These are phyloP conservation scores for Sporisorium iseilematis-ciliati DNA, from an alignment of 1,284 basidiomycete species.

Conservation along the genomic window DNA sequence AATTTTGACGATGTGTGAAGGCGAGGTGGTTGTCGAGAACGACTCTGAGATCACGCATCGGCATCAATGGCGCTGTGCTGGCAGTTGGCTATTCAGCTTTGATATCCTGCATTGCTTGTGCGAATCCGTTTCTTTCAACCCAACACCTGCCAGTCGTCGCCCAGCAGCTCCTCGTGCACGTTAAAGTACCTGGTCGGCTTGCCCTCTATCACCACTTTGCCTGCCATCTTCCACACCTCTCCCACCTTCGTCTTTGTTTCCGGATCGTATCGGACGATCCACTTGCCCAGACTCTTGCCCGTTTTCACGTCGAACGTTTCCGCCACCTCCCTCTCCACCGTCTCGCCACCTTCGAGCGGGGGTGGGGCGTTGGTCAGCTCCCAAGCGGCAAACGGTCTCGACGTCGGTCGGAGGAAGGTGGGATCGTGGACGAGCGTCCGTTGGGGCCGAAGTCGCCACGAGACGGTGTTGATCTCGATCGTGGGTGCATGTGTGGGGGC, in stretches of 20 bases:
- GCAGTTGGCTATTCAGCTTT: too few species aligned
- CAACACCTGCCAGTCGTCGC: slow-evolving; percentile 66
- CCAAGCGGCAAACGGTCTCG: slow-evolving; percentile 82
- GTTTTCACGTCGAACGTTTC: slow-evolving; percentile 69
- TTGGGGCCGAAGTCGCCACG: slow-evolving; percentile 76
- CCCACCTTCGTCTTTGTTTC: slow-evolving; percentile 74
- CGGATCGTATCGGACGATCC: slow-evolving; percentile 80
- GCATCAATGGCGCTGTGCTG: too few species aligned
- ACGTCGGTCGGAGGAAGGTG: slow-evolving; percentile 78
- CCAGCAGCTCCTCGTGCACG: slow-evolving; percentile 82
- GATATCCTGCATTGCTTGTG: too few species aligned
- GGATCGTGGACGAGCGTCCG: slow-evolving; percentile 81
- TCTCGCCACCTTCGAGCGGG: slow-evolving; percentile 3
- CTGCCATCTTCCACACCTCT: slow-evolving; percentile 70
- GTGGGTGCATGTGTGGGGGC: neutral
- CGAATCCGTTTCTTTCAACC: slow-evolving; percentile 23
- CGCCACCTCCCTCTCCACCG: slow-evolving; percentile 39
- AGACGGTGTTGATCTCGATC: slow-evolving; percentile 75
- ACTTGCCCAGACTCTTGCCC: slow-evolving; percentile 79
- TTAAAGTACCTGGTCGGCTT: slow-evolving; percentile 78
- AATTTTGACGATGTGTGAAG: too few species aligned
- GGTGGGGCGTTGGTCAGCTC: slow-evolving; percentile 56
- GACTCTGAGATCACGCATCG: too few species aligned
- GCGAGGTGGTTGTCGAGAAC: too few species aligned
- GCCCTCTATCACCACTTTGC: slow-evolving; percentile 44